Percentiles rank a stretch among this genome's conserved stretches.
Conservation (phyloP, 2,329 filamentous ascomycete genomes). For the Botryotinia globosa region DNA sequence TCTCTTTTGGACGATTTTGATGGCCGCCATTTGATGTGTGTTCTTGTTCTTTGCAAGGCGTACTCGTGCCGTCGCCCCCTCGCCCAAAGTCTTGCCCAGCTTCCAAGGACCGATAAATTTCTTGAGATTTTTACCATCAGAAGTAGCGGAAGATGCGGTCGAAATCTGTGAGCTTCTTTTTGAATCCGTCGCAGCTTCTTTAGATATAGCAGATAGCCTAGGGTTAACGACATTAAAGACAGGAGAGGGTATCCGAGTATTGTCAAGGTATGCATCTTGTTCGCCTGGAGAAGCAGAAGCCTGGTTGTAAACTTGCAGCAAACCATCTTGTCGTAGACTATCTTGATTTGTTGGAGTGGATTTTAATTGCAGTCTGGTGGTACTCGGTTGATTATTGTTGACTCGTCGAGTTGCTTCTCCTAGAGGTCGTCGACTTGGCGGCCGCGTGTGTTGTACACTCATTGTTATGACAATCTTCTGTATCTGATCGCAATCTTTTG, state of each 20-base stretch:
- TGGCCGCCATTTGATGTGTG: slow-evolving; percentile 79
- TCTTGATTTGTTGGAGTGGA: slow-evolving; percentile 31
- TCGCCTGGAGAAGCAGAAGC: slow-evolving; percentile 22
- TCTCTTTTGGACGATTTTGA: slow-evolving; percentile 91
- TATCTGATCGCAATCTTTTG: neutral
- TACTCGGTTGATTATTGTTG: slow-evolving; percentile 34
- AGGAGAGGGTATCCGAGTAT: slow-evolving; percentile 31
- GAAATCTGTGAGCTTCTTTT: slow-evolving; percentile 44
- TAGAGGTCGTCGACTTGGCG: slow-evolving; percentile 35
- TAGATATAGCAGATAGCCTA: slow-evolving; percentile 39
- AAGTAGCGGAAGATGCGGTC: slow-evolving; percentile 40
- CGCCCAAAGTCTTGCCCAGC: slow-evolving; percentile 82
- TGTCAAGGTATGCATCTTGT: slow-evolving; percentile 19
- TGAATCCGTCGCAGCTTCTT: slow-evolving; percentile 36
- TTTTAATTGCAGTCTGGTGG: slow-evolving; percentile 24
- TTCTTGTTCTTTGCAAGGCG: slow-evolving; percentile 76
- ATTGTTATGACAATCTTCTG: slow-evolving; percentile 22
- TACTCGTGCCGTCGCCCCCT: slow-evolving; percentile 85
- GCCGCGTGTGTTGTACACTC: slow-evolving; percentile 29
- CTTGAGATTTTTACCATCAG: slow-evolving; percentile 44
- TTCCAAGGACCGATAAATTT: slow-evolving; percentile 93
- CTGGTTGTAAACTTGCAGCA: slow-evolving; percentile 25
- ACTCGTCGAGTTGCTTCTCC: slow-evolving; percentile 38
- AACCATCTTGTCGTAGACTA: slow-evolving; percentile 28
- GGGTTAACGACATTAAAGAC: slow-evolving; percentile 36